Base-by-base conservation (phyloP, 192 early-diverging fungal species). In the Coemansia sp. region DNA sequence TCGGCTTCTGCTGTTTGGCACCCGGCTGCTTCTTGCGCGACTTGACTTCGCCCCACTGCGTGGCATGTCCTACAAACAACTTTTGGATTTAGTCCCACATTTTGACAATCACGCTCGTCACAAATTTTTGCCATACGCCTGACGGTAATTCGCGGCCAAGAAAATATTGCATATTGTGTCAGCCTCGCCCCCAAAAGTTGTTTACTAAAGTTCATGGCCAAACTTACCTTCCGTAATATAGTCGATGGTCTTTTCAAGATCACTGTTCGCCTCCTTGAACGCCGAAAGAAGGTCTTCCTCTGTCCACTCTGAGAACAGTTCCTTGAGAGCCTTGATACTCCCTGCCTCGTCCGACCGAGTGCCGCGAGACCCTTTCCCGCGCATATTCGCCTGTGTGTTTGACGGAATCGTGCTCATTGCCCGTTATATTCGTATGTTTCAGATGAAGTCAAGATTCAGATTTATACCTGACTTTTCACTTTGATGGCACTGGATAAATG, bases 11-110 rank as follows among this genome's bases (percentile, higher is more conserved):
- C 62, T 54, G 52, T 19, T 54, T 38, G 2, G 60, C 87, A 82
- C 73, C 64, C 49, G 72, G 78, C 73, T 84, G 81, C 52, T 74
- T 69, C 66, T 81, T 81, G 75, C 77, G 83, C 73, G 86, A 88
- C 79, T 91, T 91, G 67, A 94, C 93, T 76, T 95, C 88, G 27
- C 89, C 90, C 91, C 93, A 96, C 67, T 93, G 89, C 55, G 79
- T 79, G 17, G 86, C 87, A 67, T 86, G 86, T 56, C 93, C 93
- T 92, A 81, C 65, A 50, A 47, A 27, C 48, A 47, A 27, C 48
- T 14, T 14, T 2, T 2, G 14, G 12, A 49, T 27, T 27, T 27
- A 27, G 27, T 27, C 21, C 21, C 21, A 21, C 21, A 21, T 21
- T 21, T 21, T 21, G 21, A 21, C 27, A 27, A 27, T 3, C 27